These are phyloP conservation scores for Beauveria australis DNA, from an alignment of 2,329 filamentous ascomycete species.

Conservation along the genomic window DNA sequence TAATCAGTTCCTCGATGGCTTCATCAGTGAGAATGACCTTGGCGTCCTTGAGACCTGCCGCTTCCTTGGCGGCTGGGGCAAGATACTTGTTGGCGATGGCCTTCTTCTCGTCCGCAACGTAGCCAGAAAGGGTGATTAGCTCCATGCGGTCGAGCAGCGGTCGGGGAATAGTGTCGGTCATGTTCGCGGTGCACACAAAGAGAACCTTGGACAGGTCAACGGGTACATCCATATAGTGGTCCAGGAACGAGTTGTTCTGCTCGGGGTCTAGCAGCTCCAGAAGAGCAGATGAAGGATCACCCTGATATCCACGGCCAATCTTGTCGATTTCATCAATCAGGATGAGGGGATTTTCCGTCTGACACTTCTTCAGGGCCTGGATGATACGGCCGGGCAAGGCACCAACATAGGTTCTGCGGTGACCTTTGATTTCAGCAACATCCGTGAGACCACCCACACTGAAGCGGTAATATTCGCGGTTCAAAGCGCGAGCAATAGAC, in stretches of 20 bases:
- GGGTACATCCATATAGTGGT: constrained; percentile 97
- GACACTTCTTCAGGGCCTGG: constrained; percentile 96
- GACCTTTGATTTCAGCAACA: constrained; percentile 97
- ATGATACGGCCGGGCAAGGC: constrained; percentile 94
- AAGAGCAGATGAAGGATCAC: constrained; percentile 88
- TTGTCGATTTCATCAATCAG: constrained; percentile 98
- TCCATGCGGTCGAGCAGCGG: constrained; percentile 96
- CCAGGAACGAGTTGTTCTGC: constrained; percentile 93
- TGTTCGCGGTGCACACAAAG: constrained; percentile 97
- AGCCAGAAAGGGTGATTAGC: constrained; percentile 90
- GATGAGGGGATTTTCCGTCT: constrained; percentile 95
- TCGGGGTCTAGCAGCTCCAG: constrained; percentile 92
- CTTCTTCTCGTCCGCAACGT: constrained; percentile 98
- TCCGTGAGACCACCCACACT: constrained; percentile 95
- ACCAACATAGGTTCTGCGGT: constrained; percentile 91
- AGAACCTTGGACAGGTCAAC: constrained; percentile 96
- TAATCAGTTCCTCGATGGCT: constrained; percentile 93
- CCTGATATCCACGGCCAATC: constrained; percentile 92
- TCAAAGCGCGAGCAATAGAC: constrained; percentile 88
- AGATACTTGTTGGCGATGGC: constrained; percentile 93
- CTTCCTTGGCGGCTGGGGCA: constrained; percentile 85
- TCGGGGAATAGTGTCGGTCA: constrained; percentile 94
- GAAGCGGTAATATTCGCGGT: constrained; percentile 96
- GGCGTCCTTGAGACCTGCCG: constrained; percentile 82
- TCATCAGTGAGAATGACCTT: constrained; percentile 80